phyloP scores from a whole-genome alignment of 2,329 filamentous ascomycete genomes.

The Sarocladiaceae sp. region DNA sequence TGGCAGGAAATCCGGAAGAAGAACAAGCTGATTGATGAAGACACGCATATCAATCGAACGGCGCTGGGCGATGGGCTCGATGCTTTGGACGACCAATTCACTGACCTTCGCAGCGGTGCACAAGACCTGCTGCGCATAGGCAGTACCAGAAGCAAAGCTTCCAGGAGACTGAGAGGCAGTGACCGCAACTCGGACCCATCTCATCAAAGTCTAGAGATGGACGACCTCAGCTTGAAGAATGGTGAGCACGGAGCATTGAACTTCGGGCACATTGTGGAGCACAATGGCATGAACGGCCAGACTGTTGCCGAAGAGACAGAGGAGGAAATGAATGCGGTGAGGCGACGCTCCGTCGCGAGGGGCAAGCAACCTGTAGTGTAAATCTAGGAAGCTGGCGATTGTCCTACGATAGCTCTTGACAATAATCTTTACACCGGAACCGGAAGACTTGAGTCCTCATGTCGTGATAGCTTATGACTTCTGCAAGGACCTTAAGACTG shows the following conservation, averaged over 20 bases:
- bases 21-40: conserved; percentile 52
- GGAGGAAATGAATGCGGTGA: neutral
- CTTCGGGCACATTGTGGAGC: neutral
- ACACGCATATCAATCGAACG: conserved; percentile 30
- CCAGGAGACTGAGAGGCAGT: conserved; percentile 11
- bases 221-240: conserved; percentile 1
- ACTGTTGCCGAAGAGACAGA: neutral
- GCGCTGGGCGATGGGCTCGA: conserved; percentile 31
- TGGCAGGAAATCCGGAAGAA: conserved; percentile 68
- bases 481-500: no score
- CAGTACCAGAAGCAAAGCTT: conserved; percentile 20
- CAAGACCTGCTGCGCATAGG: conserved; percentile 25
- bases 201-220: conserved; percentile 22
- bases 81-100: conserved; percentile 32
- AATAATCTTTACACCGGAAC: neutral
- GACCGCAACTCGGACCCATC: conserved; percentile 10
- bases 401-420: neutral
- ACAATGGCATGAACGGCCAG: neutral
- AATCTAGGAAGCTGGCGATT: no score
- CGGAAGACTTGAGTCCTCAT: no score
- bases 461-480: no score
- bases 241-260: neutral
- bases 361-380: neutral
- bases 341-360: neutral
- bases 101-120: conserved; percentile 28